Percentiles rank a stretch among this genome's conserved stretches.
phyloP scores from a whole-genome alignment of 1,284 basidiomycete species.

The Porogramme epimiltina region DNA sequence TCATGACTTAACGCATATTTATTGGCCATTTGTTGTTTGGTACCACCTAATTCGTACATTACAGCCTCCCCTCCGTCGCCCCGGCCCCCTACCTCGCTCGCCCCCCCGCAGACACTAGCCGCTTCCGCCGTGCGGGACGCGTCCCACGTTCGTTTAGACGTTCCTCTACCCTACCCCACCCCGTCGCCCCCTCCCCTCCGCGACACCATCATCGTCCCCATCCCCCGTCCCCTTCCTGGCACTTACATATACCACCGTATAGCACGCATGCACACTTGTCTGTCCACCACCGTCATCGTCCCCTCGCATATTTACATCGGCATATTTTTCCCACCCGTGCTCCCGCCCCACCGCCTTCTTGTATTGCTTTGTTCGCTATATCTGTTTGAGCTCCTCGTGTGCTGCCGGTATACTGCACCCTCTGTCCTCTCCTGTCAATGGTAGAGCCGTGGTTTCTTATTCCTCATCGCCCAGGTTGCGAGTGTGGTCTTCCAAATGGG shows the following conservation, averaged over 20 bases:
- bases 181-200: neutral
- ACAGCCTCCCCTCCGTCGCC: neutral
- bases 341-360: neutral
- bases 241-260: neutral
- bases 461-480: too few relatives aligned
- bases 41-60: slow-evolving; percentile 5
- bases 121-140: neutral
- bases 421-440: too few relatives aligned
- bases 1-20: slow-evolving; percentile 16
- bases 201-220: neutral
- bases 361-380: neutral
- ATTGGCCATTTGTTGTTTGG: slow-evolving; percentile 8
- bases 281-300: neutral
- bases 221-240: neutral
- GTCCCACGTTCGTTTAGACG: neutral
- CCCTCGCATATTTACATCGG: slow-evolving; percentile 7
- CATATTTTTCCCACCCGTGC: neutral
- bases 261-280: slow-evolving; percentile 2
- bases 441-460: too few relatives aligned
- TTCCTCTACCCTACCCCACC: neutral
- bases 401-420: too few relatives aligned
- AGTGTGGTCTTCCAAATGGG: too few relatives aligned
- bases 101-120: neutral
- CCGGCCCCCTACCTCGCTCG: neutral
- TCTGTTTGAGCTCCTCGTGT: slow-evolving; percentile 14